Base-by-base conservation (phyloP, 139 green algal genomes). In the Monoraphidium neglectum region DNA sequence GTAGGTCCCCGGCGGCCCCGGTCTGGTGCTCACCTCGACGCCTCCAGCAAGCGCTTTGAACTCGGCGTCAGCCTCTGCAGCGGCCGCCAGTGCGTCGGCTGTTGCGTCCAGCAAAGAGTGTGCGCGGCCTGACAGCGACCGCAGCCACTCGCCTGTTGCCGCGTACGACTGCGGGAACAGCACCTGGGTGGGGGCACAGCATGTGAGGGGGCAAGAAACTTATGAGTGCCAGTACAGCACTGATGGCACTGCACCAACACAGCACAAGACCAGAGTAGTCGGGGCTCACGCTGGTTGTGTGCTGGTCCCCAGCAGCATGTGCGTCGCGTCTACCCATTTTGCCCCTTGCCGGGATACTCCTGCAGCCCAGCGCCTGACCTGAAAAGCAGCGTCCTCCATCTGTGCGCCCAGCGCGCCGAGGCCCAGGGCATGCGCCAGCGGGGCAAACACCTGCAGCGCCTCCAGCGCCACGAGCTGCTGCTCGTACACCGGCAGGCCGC, bases 121-220 rank as follows among this genome's bases (percentile, higher is more conserved):
- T 2, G 81, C 84, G 21, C 71, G 77, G 18, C 77, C 80, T 56
- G 93, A 64, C 54, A 84, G 70, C 23, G 32, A 46, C 16, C 74
- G 70, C 61, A 98, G 77, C 92, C 91, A 97, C 16, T 76, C 64
- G 8, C 74, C 70, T 2, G 92, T 94, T 62, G 82, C 71, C 36
- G 67, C 33, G 75, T 98, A 98, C 4, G 89, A 91, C 28, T 71
- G 70, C 3, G 94, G 94, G 68, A 98, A 98, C 32, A 98, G 82
- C 43, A 92, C 81, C 86, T 93, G 78, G 62, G 64, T 26, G 24
- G 35, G 32, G 36, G 43, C 21, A 38, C n/a, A 21, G 2, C 43
- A 36, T 71, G 37, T 35, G 46, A 51, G 65, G 37, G 6, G 36
- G 4, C 23, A 74, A 28, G 24, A 33, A 76, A 8, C 23, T 28